Evolutionary conservation across 2,329 filamentous ascomycete genomes (phyloP).

Genomic region (Purpureocillium lavendulum): DNA sequence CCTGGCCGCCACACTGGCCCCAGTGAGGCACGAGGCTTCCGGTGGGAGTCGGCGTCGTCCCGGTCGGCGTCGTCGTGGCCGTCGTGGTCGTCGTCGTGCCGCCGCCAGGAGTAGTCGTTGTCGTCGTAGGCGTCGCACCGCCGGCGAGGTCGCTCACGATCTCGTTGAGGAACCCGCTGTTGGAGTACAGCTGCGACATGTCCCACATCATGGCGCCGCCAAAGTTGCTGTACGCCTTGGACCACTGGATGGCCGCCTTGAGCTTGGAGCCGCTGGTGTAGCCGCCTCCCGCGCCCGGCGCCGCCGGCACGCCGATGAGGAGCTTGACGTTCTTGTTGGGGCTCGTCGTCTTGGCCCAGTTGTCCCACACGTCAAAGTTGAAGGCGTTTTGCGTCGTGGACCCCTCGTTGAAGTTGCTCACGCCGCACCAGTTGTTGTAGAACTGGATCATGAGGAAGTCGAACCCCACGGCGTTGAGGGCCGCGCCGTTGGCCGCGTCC

Average conservation of each 20-base stretch:
- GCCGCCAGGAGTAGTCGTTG: neutral
- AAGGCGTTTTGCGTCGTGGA: constrained; percentile 40
- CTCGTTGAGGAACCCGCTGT: constrained; percentile 44
- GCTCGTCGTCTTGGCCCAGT: constrained; percentile 49
- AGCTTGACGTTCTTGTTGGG: constrained; percentile 53
- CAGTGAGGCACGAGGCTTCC: constrained; percentile 13
- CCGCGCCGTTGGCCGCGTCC: constrained; percentile 48
- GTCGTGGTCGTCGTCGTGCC: neutral
- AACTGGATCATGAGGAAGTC: constrained; percentile 59
- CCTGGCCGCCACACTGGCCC: constrained; percentile 15
- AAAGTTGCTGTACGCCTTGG: constrained; percentile 48
- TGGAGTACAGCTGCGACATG: constrained; percentile 50
- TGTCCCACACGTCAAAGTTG: constrained; percentile 57
- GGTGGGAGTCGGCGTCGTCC: constrained; percentile 6
- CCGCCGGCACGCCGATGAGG: constrained; percentile 52
- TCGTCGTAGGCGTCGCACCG: neutral
- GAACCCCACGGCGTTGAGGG: constrained; percentile 47
- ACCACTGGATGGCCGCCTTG: constrained; percentile 41
- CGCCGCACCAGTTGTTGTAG: constrained; percentile 62
- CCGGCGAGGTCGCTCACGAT: constrained; percentile 27
- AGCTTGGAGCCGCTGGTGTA: constrained; percentile 42
- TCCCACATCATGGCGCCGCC: constrained; percentile 67
- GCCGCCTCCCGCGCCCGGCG: constrained; percentile 43
- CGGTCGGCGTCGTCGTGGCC: constrained; percentile 1
- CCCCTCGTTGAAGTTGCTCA: constrained; percentile 39